Conservation (phyloP, 768 basidiomycete genomes). For the Tylopilus subfusipes region DNA sequence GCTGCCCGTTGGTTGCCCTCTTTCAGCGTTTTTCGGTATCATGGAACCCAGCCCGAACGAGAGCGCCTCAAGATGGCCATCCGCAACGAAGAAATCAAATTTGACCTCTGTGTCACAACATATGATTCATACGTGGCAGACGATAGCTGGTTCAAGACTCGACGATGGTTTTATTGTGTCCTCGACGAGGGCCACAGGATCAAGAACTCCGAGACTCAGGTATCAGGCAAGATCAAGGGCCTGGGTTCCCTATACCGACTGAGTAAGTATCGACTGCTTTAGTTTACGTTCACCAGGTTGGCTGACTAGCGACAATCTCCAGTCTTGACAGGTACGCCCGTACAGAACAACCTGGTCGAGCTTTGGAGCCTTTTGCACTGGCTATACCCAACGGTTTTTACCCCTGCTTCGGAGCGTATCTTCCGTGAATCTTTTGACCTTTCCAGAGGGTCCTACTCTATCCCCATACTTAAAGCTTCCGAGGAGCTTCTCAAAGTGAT, state of each 20-base stretch:
- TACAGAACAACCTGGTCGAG: slow-evolving; percentile 64
- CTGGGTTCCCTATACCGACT: slow-evolving; percentile 56
- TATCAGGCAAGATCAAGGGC: slow-evolving; percentile 52
- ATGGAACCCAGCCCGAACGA: slow-evolving; percentile 54
- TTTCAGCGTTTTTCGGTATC: slow-evolving; percentile 55
- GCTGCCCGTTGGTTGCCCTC: slow-evolving; percentile 52
- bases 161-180: slow-evolving; percentile 55
- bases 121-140: slow-evolving; percentile 63
- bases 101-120: slow-evolving; percentile 61
- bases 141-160: slow-evolving; percentile 57
- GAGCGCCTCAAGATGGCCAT: slow-evolving; percentile 48
- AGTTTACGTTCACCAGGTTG: not conserved
- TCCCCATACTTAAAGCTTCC: slow-evolving; percentile 45
- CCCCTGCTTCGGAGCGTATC: slow-evolving; percentile 39
- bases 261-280: slow-evolving; percentile 32
- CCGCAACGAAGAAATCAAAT: slow-evolving; percentile 31
- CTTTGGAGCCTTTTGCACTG: slow-evolving; percentile 55
- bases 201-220: slow-evolving; percentile 60
- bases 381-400: slow-evolving; percentile 55
- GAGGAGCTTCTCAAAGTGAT: slow-evolving; percentile 47
- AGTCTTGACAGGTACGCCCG: slow-evolving; percentile 73
- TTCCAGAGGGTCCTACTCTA: slow-evolving; percentile 46
- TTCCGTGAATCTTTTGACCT: slow-evolving; percentile 57
- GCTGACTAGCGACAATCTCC: not conserved
- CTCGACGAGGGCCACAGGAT: slow-evolving; percentile 71